Evolutionary conservation across 1,139 yeast species (phyloP).

Genomic region (Taphrina betulina): DNA sequence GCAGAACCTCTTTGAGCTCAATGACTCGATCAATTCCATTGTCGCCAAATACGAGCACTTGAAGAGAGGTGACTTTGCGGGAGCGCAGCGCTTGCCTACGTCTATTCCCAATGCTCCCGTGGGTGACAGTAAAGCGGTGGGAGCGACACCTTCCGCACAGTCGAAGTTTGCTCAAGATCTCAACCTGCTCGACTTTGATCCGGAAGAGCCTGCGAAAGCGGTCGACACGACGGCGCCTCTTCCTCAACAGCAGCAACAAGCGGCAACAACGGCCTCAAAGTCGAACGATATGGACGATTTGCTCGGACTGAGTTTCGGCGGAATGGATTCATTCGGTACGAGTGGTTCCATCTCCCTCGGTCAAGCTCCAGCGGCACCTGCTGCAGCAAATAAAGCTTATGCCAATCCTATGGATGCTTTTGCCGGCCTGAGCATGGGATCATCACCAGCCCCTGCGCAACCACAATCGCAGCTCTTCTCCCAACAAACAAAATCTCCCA

Average conservation of each 20-base stretch:
- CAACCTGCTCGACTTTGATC: slow-evolving; percentile 30
- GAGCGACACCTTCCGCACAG: slow-evolving; percentile 11
- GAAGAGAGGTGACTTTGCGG: slow-evolving; percentile 57
- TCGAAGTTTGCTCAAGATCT: slow-evolving; percentile 29
- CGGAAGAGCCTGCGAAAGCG: slow-evolving; percentile 15
- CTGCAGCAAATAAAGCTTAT: not conserved
- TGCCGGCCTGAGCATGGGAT: slow-evolving; percentile 17
- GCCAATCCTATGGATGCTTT: slow-evolving; percentile 22
- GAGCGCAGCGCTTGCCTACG: slow-evolving; percentile 58
- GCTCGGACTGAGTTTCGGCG: slow-evolving; percentile 28
- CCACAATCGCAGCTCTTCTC: not conserved
- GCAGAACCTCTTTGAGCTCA: slow-evolving; percentile 62
- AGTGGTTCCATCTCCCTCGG: slow-evolving; percentile 29
- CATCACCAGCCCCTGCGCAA: not conserved
- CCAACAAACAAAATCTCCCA: not conserved
- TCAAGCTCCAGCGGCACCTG: not conserved
- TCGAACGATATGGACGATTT: slow-evolving; percentile 28
- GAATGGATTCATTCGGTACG: slow-evolving; percentile 26
- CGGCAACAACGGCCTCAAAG: not conserved
- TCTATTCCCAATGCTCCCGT: slow-evolving; percentile 12
- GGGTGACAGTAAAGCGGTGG: not conserved
- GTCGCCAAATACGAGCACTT: slow-evolving; percentile 66
- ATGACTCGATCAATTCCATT: slow-evolving; percentile 72
- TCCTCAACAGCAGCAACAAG: slow-evolving; percentile 2
- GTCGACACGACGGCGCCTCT: slow-evolving; percentile 5